Evolutionary conservation across 192 early-diverging fungal species (phyloP).

Genomic region (Podila clonocystis): DNA sequence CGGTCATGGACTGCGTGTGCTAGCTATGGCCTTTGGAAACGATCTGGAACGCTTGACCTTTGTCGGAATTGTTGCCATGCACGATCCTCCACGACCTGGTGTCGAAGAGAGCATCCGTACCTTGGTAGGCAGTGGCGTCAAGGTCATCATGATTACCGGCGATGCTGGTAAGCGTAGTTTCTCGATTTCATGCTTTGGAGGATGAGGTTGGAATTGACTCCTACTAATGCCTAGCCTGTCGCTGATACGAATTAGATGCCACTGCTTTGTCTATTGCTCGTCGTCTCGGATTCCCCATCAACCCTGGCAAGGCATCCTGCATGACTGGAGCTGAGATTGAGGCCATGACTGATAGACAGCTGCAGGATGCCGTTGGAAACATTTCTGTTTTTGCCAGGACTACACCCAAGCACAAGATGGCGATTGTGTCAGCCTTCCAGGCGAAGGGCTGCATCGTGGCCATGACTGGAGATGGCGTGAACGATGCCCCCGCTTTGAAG

Average conservation of each 20-base stretch:
- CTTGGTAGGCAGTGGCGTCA: constrained; percentile 82
- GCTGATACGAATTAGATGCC: constrained; percentile 57
- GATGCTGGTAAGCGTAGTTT: constrained; percentile 69
- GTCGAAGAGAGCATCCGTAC: constrained; percentile 78
- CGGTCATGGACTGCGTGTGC: constrained; percentile 81
- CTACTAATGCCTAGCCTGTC: constrained; percentile 18
- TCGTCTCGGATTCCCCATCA: constrained; percentile 83
- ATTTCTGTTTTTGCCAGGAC: constrained; percentile 84
- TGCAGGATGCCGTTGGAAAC: constrained; percentile 68
- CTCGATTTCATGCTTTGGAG: background rate
- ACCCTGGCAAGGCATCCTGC: constrained; percentile 65
- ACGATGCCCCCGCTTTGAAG: constrained; percentile 94
- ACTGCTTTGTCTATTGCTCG: constrained; percentile 93
- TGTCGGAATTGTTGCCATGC: constrained; percentile 89
- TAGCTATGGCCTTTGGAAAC: constrained; percentile 83
- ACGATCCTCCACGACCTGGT: constrained; percentile 89
- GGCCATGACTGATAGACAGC: constrained; percentile 68
- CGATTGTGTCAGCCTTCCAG: constrained; percentile 91
- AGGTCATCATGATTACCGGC: constrained; percentile 98
- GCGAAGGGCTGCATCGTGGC: constrained; percentile 87
- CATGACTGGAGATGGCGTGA: constrained; percentile 98
- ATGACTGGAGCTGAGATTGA: constrained; percentile 80
- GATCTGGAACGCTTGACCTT: constrained; percentile 70
- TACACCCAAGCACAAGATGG: constrained; percentile 90
- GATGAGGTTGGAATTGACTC: background rate